Conservation (phyloP, 2,329 filamentous ascomycete species). For the Mycosphaerella sp. region DNA sequence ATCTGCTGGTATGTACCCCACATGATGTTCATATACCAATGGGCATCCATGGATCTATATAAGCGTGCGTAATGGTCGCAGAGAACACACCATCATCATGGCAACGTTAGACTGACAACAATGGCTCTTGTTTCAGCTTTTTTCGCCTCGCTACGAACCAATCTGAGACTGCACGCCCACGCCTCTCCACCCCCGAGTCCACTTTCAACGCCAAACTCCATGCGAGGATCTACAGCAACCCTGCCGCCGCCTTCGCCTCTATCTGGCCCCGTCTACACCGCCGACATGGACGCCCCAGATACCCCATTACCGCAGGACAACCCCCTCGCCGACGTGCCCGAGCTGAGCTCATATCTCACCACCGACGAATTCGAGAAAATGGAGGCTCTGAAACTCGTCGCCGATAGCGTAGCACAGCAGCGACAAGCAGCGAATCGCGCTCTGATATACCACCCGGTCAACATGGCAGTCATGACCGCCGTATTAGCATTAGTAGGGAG, state of each 20-base stretch:
- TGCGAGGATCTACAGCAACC: slow-evolving; percentile 41
- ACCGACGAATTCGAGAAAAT: slow-evolving; percentile 54
- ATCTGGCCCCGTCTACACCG: slow-evolving; percentile 31
- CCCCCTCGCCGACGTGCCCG: slow-evolving; percentile 53
- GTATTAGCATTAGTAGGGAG: slow-evolving; percentile 39
- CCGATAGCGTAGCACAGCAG: slow-evolving; percentile 78
- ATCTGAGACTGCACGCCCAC: slow-evolving; percentile 58
- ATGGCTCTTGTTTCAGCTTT: slow-evolving; percentile 54
- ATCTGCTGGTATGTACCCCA: slow-evolving; percentile 31
- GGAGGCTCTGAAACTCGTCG: slow-evolving; percentile 64
- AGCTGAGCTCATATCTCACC: slow-evolving; percentile 55
- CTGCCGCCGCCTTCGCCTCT: slow-evolving; percentile 43
- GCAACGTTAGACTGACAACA: slow-evolving; percentile 2
- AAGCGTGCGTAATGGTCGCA: background rate
- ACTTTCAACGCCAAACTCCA: slow-evolving; percentile 58
- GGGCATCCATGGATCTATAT: too few relatives aligned
- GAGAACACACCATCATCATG: background rate
- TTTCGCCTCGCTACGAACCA: slow-evolving; percentile 74
- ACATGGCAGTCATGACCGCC: slow-evolving; percentile 37
- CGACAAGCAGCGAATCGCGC: slow-evolving; percentile 59
- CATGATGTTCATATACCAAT: too few relatives aligned
- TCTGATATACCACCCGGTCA: slow-evolving; percentile 57
- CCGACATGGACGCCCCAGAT: slow-evolving; percentile 17
- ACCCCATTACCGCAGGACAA: slow-evolving; percentile 22
- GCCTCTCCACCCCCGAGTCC: slow-evolving; percentile 55